These are phyloP conservation scores for Ormosia emarginata DNA, from an alignment of 306 rosid species.

Conservation along the genomic window DNA sequence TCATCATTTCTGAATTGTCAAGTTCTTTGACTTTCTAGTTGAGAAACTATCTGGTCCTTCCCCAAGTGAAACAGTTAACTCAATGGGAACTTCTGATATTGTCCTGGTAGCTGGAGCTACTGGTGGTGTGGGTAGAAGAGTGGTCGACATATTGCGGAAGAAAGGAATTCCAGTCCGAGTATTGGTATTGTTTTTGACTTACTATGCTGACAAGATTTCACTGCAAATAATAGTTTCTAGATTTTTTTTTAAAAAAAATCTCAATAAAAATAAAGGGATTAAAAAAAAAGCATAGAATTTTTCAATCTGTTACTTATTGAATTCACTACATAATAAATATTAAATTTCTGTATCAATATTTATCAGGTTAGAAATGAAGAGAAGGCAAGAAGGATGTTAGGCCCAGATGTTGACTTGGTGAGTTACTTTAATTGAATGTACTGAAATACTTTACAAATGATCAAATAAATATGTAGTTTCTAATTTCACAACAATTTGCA, in stretches of 20 bases:
- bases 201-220: conserved; percentile 3
- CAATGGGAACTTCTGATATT: conserved; percentile 70
- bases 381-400: conserved; percentile 85
- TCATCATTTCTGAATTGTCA: conserved; percentile 48
- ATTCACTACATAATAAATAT: neutral
- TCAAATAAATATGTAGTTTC: neutral
- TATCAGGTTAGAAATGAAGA: conserved; percentile 86
- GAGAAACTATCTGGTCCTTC: conserved; percentile 64
- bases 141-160: conserved; percentile 65
- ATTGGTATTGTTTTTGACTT: conserved; percentile 55
- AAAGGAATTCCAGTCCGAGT: conserved; percentile 79
- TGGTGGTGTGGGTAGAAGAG: conserved; percentile 97
- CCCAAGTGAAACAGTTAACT: conserved; percentile 43
- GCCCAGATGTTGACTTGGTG: conserved; percentile 88
- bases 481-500: neutral
- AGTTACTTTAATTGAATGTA: conserved; percentile 29
- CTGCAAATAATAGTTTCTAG: neutral
- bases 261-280: too few relatives aligned
- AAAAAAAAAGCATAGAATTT: neutral
- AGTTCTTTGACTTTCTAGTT: conserved; percentile 78
- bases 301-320: neutral
- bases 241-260: neutral
- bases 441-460: neutral
- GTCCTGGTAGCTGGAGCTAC: conserved; percentile 94
- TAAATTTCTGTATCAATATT: conserved; percentile 15